Evolutionary conservation across 129 eudicot species (phyloP).

Genomic region (Flaveria robusta): DNA sequence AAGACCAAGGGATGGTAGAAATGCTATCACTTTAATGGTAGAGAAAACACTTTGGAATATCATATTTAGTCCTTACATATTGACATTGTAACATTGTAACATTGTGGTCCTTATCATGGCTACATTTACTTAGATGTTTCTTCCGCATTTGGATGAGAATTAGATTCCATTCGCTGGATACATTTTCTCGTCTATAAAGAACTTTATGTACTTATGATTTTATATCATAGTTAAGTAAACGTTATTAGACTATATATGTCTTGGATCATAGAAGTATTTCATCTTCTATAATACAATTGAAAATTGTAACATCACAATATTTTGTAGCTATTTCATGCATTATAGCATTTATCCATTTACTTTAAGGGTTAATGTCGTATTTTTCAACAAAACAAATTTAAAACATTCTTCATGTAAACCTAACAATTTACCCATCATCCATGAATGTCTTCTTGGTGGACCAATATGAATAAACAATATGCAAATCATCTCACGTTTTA

Average conservation of each 20-base stretch:
- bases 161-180: slow-evolving; percentile 1
- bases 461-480: too few species aligned
- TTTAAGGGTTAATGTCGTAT: not conserved
- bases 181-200: not conserved
- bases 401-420: too few species aligned
- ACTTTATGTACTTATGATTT: not conserved
- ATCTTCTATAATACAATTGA: not conserved
- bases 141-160: not conserved
- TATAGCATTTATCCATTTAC: not conserved
- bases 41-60: not conserved
- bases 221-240: not conserved
- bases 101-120: not conserved
- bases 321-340: not conserved
- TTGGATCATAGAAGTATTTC: not conserved
- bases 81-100: not conserved
- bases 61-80: not conserved
- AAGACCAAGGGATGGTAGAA: slow-evolving; percentile 8
- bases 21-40: not conserved
- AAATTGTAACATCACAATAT: not conserved
- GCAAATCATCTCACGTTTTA: too few species aligned
- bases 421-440: too few species aligned
- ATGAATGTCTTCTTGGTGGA: too few species aligned
- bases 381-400: too few species aligned
- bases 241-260: not conserved
- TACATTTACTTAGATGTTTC: not conserved